These are phyloP conservation scores for Penicillium salamii DNA, from an alignment of 495 filamentous ascomycete genomes.

Conservation along the genomic window DNA sequence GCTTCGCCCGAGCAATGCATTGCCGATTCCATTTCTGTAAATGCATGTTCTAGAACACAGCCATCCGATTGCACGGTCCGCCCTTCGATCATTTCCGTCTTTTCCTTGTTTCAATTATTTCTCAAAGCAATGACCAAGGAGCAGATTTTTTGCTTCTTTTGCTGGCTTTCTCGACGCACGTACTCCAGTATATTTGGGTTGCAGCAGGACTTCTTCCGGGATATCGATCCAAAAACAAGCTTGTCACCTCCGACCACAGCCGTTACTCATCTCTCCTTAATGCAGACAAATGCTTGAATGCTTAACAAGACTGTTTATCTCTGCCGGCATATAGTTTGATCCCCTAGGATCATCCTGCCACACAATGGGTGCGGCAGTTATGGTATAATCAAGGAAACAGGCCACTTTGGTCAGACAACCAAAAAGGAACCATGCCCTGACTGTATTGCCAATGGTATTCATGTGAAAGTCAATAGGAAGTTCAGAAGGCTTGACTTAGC, in stretches of 20 bases:
- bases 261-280: background rate
- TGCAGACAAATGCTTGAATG: too few species aligned
- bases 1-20: too few species aligned
- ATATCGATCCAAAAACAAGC: slow-evolving; percentile 1
- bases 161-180: too few species aligned
- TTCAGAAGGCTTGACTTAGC: slow-evolving; percentile 6
- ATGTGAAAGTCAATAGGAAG: slow-evolving; percentile 12
- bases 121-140: too few species aligned
- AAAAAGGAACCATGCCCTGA: slow-evolving; percentile 15
- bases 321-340: slow-evolving; percentile 2
- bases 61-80: too few species aligned
- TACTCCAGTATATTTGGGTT: slow-evolving; percentile 1
- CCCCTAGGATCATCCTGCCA: slow-evolving; percentile 2
- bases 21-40: too few species aligned
- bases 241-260: background rate
- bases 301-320: background rate
- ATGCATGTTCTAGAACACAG: too few species aligned
- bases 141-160: too few species aligned
- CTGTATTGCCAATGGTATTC: slow-evolving; percentile 10
- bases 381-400: slow-evolving; percentile 11
- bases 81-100: too few species aligned
- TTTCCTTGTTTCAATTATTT: too few species aligned
- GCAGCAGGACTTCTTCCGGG: background rate
- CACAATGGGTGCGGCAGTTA: slow-evolving; percentile 6
- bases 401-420: slow-evolving; percentile 6